A percentile compares a stretch with the other conserved stretches of the same genome.
Evolutionary conservation across 257 asterid genomes (phyloP).

Genomic region (Rauvolfia tetraphylla): DNA sequence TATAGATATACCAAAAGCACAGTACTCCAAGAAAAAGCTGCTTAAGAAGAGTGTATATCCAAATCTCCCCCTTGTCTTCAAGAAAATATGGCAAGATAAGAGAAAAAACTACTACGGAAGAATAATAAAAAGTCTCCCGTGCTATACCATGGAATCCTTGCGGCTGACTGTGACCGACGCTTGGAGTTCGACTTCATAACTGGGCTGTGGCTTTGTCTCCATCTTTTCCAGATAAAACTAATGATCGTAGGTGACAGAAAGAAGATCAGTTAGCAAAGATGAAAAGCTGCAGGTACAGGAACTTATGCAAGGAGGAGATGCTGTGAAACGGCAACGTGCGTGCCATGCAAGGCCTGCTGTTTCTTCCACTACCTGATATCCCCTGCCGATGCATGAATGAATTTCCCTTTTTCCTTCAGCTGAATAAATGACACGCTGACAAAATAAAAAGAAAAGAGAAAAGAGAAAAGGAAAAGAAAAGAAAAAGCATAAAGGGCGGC

Average conservation of each 20-base stretch:
- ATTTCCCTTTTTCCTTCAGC: no score
- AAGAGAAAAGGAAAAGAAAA: no score
- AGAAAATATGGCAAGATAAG: no score
- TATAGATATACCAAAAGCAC: not conserved
- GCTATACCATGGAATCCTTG: conserved; percentile 12
- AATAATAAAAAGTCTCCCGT: not conserved
- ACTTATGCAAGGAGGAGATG: not conserved
- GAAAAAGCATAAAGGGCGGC: no score
- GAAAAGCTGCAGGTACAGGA: not conserved
- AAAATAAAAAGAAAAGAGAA: no score
- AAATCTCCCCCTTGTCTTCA: not conserved
- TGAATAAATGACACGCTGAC: no score
- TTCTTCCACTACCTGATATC: not conserved
- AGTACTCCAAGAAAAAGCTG: no score
- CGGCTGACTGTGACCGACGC: conserved; percentile 1
- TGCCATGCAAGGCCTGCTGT: not conserved
- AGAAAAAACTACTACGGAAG: not conserved
- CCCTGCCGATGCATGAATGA: not conserved
- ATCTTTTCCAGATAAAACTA: not conserved
- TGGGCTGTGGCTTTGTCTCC: conserved; percentile 20
- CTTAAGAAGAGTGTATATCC: no score
- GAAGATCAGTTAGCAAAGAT: not conserved
- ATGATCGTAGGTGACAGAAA: not conserved
- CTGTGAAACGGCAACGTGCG: not conserved
- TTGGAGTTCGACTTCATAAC: not conserved